Conservation (phyloP, 805 yeast genomes). For the Scheffersomyces coipomensis region DNA sequence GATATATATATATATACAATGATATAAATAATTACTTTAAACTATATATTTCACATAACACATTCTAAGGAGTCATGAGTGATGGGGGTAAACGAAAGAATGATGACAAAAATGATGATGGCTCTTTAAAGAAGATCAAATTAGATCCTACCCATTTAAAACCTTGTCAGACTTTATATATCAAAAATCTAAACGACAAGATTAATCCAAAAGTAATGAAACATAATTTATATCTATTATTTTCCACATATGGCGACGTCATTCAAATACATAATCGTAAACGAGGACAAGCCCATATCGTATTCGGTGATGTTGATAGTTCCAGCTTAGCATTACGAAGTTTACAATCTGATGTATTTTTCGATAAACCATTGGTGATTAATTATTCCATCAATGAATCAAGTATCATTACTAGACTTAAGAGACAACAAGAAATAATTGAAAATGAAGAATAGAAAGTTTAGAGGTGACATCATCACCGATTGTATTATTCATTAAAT, state of each 20-base stretch:
- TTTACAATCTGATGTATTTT: constrained; percentile 47
- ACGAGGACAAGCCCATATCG: constrained; percentile 67
- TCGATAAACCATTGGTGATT: constrained; percentile 50
- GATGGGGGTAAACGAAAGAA: not conserved
- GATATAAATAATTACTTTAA: too few species aligned
- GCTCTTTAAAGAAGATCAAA: constrained; percentile 5
- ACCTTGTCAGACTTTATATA: constrained; percentile 50
- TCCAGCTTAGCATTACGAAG: constrained; percentile 52
- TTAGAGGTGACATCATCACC: too few species aligned
- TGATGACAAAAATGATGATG: not conserved
- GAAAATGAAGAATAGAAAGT: too few species aligned
- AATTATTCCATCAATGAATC: constrained; percentile 34
- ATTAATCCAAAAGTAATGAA: constrained; percentile 43
- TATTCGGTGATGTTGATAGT: constrained; percentile 46
- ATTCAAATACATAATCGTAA: constrained; percentile 43
- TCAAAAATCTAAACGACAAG: constrained; percentile 60
- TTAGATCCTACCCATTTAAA: constrained; percentile 7
- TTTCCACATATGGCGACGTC: constrained; percentile 66
- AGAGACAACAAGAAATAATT: not conserved
- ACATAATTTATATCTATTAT: constrained; percentile 56
- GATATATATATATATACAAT: too few species aligned
- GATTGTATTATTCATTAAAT: too few species aligned
- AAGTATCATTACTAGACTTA: constrained; percentile 13
- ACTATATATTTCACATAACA: too few species aligned
- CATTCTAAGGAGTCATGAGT: too few species aligned